phyloP scores from a whole-genome alignment of 176 grass and related monocot genomes.

The Ampelocalamus luodianensis region DNA sequence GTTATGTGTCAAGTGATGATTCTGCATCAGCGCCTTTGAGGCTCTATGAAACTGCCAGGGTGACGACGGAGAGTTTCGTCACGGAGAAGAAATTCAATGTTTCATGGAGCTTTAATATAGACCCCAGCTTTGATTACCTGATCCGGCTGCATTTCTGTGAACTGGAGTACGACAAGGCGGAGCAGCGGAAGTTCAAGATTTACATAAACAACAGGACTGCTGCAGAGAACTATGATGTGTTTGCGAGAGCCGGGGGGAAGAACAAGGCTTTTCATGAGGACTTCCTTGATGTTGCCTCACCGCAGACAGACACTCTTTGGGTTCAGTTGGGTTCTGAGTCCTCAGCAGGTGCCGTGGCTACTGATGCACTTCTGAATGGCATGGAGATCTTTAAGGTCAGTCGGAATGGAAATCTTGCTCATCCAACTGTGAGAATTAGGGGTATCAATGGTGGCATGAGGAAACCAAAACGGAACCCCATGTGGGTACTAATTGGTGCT shows the following conservation, averaged over 20 bases:
- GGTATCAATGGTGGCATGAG: conserved; percentile 29
- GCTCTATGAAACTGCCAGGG: conserved; percentile 88
- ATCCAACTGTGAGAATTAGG: conserved; percentile 59
- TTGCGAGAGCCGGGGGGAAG: conserved; percentile 69
- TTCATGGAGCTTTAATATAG: conserved; percentile 78
- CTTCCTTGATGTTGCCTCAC: conserved; percentile 62
- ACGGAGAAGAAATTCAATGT: conserved; percentile 86
- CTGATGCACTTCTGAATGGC: conserved; percentile 85
- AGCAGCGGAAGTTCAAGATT: conserved; percentile 84
- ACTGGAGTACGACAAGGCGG: conserved; percentile 67
- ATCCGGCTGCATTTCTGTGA: conserved; percentile 92
- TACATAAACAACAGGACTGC: conserved; percentile 96
- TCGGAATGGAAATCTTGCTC: conserved; percentile 70
- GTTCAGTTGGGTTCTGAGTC: conserved; percentile 85
- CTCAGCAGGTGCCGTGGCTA: conserved; percentile 51
- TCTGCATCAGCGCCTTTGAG: conserved; percentile 60
- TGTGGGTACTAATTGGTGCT: conserved; percentile 60
- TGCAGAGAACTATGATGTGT: conserved; percentile 82
- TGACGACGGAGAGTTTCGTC: conserved; percentile 65
- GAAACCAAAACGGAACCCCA: conserved; percentile 53
- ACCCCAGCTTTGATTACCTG: conserved; percentile 91
- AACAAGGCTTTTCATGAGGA: conserved; percentile 97
- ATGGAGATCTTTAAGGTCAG: conserved; percentile 99
- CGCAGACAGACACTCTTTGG: conserved; percentile 82
- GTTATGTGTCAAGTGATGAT: conserved; percentile 61